Conservation (phyloP, 345 rosid genomes). For the Eucalyptus tenuipes region DNA sequence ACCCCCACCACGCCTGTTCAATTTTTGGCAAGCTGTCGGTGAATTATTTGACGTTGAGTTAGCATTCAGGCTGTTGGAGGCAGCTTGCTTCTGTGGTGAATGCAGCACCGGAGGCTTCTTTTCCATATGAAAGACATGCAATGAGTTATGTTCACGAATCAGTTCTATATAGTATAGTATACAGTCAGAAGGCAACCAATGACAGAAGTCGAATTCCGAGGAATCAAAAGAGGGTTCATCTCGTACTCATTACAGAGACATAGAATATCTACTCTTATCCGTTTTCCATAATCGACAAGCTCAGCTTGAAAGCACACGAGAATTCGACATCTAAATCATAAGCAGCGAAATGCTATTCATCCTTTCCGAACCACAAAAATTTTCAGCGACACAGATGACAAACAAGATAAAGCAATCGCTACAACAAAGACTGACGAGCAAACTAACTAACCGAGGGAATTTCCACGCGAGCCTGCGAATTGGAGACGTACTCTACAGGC, state of each 20-base stretch:
- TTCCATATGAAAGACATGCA: background rate
- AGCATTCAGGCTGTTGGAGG: constrained; percentile 10
- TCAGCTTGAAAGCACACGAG: background rate
- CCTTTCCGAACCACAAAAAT: background rate
- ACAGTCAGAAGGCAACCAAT: background rate
- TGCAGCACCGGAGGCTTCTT: constrained; percentile 17
- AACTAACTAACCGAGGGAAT: background rate
- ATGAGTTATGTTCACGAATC: background rate
- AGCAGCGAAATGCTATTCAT: background rate
- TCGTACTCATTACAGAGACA: background rate
- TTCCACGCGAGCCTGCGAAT: constrained; percentile 22
- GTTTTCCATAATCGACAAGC: background rate
- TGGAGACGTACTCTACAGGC: constrained; percentile 30
- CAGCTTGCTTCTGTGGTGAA: constrained; percentile 15
- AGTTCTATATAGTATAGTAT: background rate
- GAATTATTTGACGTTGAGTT: constrained; percentile 15
- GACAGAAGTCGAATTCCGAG: background rate
- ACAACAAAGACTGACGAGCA: background rate
- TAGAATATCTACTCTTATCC: background rate
- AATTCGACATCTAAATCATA: background rate
- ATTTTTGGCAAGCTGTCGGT: constrained; percentile 18
- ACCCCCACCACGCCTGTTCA: constrained; percentile 18
- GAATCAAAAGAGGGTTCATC: background rate
- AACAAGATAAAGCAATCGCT: background rate
- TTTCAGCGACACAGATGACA: background rate